Evolutionary conservation across 2,329 filamentous ascomycete species (phyloP).

Genomic region (Pseudogymnoascus sp.): DNA sequence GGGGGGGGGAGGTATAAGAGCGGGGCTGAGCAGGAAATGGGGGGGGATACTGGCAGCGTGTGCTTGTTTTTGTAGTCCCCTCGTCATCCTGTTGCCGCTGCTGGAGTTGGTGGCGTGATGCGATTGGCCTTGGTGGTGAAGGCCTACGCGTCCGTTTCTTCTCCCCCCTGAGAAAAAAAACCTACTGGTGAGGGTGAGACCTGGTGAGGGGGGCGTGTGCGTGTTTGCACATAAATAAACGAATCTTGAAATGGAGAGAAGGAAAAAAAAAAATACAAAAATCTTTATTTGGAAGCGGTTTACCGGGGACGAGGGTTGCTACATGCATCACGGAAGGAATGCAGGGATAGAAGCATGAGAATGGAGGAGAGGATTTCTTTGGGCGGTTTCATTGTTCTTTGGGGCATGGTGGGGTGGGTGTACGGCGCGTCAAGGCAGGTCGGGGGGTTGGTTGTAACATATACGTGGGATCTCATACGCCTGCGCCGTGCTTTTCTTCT

Average conservation of each 20-base stretch:
- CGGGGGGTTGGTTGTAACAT: not conserved
- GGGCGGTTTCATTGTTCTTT: not conserved
- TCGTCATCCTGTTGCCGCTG: not conserved
- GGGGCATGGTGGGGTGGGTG: not conserved
- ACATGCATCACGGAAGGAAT: not conserved
- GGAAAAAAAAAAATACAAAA: constrained; percentile 2
- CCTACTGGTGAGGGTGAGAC: not conserved
- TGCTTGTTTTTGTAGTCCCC: constrained; percentile 3
- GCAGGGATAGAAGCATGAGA: not conserved
- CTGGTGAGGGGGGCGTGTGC: not conserved
- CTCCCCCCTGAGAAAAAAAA: not conserved
- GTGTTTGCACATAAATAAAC: not conserved
- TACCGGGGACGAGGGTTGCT: not conserved
- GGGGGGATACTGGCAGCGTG: not conserved
- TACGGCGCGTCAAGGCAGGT: constrained; percentile 2
- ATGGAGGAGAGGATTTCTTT: not conserved
- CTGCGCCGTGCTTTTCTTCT: not conserved
- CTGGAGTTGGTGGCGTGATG: constrained; percentile 3
- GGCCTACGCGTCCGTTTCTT: not conserved
- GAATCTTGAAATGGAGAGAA: not conserved
- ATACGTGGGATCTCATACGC: constrained; percentile 3
- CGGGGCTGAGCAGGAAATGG: not conserved
- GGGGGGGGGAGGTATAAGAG: constrained; percentile 27
- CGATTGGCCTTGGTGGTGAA: not conserved
- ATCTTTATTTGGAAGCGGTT: not conserved